phyloP scores from a whole-genome alignment of 2,329 filamentous ascomycete species.

The Ophiostoma sp. region DNA sequence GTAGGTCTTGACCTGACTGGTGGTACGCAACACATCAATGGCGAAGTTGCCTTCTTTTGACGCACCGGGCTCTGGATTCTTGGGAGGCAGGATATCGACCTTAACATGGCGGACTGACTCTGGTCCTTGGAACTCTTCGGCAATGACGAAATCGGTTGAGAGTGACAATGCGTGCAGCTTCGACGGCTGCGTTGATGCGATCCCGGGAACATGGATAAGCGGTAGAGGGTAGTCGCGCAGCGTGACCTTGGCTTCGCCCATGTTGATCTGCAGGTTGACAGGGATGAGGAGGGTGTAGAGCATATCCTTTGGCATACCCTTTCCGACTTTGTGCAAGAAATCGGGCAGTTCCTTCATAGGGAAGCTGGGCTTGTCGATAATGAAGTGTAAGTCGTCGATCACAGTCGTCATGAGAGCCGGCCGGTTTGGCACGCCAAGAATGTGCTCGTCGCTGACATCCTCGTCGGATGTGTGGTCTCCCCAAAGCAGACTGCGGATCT shows the following conservation, averaged over 20 bases:
- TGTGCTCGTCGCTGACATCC: slow-evolving; percentile 80
- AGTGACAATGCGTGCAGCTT: slow-evolving; percentile 79
- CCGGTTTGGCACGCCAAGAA: slow-evolving; percentile 80
- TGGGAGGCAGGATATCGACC: slow-evolving; percentile 80
- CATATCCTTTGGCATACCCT: slow-evolving; percentile 92
- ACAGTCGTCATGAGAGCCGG: slow-evolving; percentile 79
- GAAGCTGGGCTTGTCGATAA: slow-evolving; percentile 91
- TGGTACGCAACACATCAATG: slow-evolving; percentile 84
- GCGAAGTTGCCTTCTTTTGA: slow-evolving; percentile 67
- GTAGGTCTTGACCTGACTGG: slow-evolving; percentile 94
- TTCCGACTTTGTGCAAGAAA: slow-evolving; percentile 87
- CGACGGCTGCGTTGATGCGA: slow-evolving; percentile 76
- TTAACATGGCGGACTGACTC: slow-evolving; percentile 78
- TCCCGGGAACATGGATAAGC: slow-evolving; percentile 81
- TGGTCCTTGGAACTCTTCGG: slow-evolving; percentile 82
- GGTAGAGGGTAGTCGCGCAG: slow-evolving; percentile 93
- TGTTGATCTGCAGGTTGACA: slow-evolving; percentile 83
- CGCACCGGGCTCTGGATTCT: slow-evolving; percentile 55
- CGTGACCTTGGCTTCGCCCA: slow-evolving; percentile 85
- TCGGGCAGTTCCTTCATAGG: slow-evolving; percentile 76
- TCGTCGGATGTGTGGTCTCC: slow-evolving; percentile 78
- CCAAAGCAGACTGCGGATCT: slow-evolving; percentile 78
- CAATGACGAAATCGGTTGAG: slow-evolving; percentile 89
- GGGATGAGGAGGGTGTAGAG: slow-evolving; percentile 86
- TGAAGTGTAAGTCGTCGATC: slow-evolving; percentile 80